phyloP scores from a whole-genome alignment of 441 rosid species.

The Populus hybrid region DNA sequence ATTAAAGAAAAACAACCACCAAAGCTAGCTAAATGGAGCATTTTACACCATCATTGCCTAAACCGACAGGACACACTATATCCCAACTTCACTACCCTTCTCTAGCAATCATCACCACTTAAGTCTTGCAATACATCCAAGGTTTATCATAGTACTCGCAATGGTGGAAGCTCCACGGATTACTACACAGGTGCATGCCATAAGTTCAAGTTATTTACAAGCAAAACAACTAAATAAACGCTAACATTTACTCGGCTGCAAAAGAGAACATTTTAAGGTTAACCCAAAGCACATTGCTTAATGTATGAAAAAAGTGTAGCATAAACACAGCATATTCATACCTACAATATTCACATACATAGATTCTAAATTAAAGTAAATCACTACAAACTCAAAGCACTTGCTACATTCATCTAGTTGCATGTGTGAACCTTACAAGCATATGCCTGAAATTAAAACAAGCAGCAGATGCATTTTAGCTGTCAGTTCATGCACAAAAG shows the following conservation, averaged over 20 bases:
- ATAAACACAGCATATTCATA: constrained; percentile 36
- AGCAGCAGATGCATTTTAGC: constrained; percentile 41
- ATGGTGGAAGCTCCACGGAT: background rate
- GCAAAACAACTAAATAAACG: background rate
- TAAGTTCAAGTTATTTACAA: background rate
- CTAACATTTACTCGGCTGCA: background rate
- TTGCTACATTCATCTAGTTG: constrained; percentile 32
- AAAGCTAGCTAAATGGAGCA: too few species aligned
- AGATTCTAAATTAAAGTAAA: constrained; percentile 24
- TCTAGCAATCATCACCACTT: background rate
- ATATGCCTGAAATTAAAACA: constrained; percentile 41
- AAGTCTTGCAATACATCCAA: background rate
- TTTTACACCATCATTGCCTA: too few species aligned
- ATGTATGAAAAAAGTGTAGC: constrained; percentile 31
- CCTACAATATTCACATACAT: constrained; percentile 53
- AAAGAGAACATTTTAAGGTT: constrained; percentile 9
- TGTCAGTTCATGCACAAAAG: constrained; percentile 23
- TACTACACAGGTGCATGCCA: background rate
- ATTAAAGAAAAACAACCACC: too few species aligned
- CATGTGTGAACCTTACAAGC: constrained; percentile 39
- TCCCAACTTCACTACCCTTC: background rate
- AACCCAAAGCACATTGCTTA: constrained; percentile 27
- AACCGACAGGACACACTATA: background rate
- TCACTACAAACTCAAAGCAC: constrained; percentile 36
- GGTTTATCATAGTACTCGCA: background rate